These are phyloP conservation scores for Cladosporium phlei DNA, from an alignment of 2,329 filamentous ascomycete genomes.

Conservation along the genomic window DNA sequence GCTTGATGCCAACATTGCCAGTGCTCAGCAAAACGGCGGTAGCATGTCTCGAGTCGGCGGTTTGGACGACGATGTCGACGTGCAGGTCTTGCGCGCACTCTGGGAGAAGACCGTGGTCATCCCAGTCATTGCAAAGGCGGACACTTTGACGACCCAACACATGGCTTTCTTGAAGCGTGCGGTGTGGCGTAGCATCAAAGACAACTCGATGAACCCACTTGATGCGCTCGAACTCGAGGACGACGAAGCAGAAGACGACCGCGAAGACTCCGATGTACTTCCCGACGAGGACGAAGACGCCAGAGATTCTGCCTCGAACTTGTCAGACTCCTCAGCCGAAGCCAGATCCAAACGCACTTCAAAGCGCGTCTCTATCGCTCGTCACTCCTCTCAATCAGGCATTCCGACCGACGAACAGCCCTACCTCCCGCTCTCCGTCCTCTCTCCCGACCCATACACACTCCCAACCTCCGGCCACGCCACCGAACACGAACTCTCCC, in stretches of 20 bases:
- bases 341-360: conserved; percentile 25
- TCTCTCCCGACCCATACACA: conserved; percentile 90
- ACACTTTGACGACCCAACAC: conserved; percentile 91
- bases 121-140: conserved; percentile 91
- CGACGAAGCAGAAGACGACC: conserved; percentile 51
- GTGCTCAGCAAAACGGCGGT: conserved; percentile 31
- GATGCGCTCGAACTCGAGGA: conserved; percentile 78
- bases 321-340: conserved; percentile 26
- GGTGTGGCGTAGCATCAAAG: conserved; percentile 83
- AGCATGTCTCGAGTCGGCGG: conserved; percentile 48
- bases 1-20: conserved; percentile 64
- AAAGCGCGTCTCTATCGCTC: conserved; percentile 30
- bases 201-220: conserved; percentile 79
- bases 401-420: conserved; percentile 47
- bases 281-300: conserved; percentile 33
- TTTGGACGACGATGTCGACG: conserved; percentile 81
- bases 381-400: conserved; percentile 37
- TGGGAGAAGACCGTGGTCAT: conserved; percentile 94
- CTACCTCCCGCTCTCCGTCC: conserved; percentile 82
- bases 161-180: conserved; percentile 88
- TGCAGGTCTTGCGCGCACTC: conserved; percentile 82
- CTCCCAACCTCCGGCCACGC: conserved; percentile 67
- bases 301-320: conserved; percentile 32
- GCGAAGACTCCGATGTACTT: conserved; percentile 33
- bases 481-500: conserved; percentile 61